Percentiles rank a stretch among this genome's conserved stretches.
Evolutionary conservation across 352 stramenopile genomes (phyloP).

Genomic region (Pythium coloratum): DNA sequence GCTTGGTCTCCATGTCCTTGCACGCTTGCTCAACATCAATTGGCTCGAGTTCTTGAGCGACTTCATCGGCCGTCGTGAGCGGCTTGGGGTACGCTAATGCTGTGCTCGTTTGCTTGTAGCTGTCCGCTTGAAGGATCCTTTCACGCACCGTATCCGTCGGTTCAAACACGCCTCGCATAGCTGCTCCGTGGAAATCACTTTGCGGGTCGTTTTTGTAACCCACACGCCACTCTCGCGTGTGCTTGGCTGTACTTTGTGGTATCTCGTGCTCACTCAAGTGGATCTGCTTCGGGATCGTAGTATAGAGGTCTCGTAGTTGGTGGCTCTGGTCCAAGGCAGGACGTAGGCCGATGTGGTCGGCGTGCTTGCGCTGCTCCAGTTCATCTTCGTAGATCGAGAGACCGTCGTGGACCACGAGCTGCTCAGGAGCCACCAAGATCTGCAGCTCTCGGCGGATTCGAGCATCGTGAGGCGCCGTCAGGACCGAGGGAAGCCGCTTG

Average conservation of each 20-base stretch:
- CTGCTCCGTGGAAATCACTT: constrained; percentile 26
- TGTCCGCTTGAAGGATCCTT: constrained; percentile 17
- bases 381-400: constrained; percentile 39
- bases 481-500: constrained; percentile 39
- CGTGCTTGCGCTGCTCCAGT: constrained; percentile 55
- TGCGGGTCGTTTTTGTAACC: constrained; percentile 49
- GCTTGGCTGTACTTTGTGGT: constrained; percentile 20
- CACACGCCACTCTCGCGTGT: constrained; percentile 39
- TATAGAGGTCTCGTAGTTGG: constrained; percentile 41
- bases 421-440: constrained; percentile 28
- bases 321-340: constrained; percentile 54
- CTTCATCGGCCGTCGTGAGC: not conserved
- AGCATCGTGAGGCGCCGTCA: constrained; percentile 33
- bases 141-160: constrained; percentile 43
- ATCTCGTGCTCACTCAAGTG: constrained; percentile 11
- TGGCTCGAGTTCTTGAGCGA: constrained; percentile 10
- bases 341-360: constrained; percentile 40
- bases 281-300: constrained; percentile 47
- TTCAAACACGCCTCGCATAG: constrained; percentile 48
- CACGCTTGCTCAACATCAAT: constrained; percentile 24
- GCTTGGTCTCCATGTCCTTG: constrained; percentile 21
- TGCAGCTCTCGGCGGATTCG: constrained; percentile 48
- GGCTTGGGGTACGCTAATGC: constrained; percentile 20
- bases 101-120: constrained; percentile 9
- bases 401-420: constrained; percentile 16